A percentile compares a stretch with the other conserved stretches of the same genome.
These are phyloP conservation scores for Penstemon eatonii DNA, from an alignment of 257 asterid species.

Conservation along the genomic window DNA sequence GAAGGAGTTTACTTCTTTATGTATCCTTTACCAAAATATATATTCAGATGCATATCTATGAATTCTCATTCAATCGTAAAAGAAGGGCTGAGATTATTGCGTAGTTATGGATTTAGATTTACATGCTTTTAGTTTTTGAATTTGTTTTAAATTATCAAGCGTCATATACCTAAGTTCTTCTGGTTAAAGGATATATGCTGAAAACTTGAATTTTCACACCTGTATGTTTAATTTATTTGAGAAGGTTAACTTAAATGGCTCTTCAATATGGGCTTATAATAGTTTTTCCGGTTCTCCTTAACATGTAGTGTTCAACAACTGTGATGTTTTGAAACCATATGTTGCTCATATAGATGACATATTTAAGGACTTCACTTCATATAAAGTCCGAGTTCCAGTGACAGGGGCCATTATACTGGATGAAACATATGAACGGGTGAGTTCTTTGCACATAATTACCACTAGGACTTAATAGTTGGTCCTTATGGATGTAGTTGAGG, in stretches of 20 bases:
- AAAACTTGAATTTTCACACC: neutral
- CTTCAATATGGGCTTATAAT: neutral
- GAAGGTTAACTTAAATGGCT: neutral
- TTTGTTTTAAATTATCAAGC: neutral
- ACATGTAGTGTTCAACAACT: slow-evolving; percentile 74
- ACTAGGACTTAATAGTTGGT: neutral
- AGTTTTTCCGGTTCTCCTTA: slow-evolving; percentile 48
- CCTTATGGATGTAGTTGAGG: neutral
- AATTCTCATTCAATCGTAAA: neutral
- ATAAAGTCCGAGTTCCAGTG: slow-evolving; percentile 89
- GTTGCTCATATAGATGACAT: slow-evolving; percentile 81
- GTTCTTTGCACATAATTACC: slow-evolving; percentile 24
- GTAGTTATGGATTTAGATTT: neutral
- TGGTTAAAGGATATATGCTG: neutral
- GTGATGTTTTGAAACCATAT: slow-evolving; percentile 83
- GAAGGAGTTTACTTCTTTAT: slow-evolving; percentile 84
- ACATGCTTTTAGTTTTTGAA: neutral
- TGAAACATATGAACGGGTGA: slow-evolving; percentile 77
- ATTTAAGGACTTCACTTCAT: slow-evolving; percentile 85
- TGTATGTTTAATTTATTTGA: neutral
- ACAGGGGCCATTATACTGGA: slow-evolving; percentile 88
- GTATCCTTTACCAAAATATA: slow-evolving; percentile 60
- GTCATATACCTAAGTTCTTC: neutral
- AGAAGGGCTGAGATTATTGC: slow-evolving; percentile 5
- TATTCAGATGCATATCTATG: slow-evolving; percentile 9